A percentile compares a stretch with the other conserved stretches of the same genome.
phyloP scores from a whole-genome alignment of 1,284 basidiomycete genomes.

The Tylopilus sp. region DNA sequence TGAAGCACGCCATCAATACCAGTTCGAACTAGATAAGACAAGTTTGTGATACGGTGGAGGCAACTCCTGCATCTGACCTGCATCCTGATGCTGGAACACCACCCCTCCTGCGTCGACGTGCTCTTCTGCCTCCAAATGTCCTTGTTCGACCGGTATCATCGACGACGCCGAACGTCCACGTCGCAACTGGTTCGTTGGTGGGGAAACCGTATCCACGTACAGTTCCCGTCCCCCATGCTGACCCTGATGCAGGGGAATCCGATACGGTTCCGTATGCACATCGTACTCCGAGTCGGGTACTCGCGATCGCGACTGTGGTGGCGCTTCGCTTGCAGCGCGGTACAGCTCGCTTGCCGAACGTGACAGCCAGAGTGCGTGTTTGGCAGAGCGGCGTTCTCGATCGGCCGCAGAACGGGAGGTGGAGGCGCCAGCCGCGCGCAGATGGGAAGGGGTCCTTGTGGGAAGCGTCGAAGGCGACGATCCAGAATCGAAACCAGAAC shows the following conservation, averaged over 20 bases:
- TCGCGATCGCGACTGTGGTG: conserved; percentile 6
- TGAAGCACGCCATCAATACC: conserved; percentile 3
- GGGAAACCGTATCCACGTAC: neutral
- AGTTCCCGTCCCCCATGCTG: neutral
- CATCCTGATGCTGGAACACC: conserved; percentile 35
- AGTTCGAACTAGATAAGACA: conserved; percentile 5
- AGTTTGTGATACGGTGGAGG: conserved; percentile 40
- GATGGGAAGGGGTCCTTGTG: neutral
- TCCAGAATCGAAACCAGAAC: neutral
- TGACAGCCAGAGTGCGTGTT: conserved; percentile 26
- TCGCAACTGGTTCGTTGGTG: conserved; percentile 26
- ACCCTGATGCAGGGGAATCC: neutral
- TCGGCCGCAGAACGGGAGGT: conserved; percentile 4
- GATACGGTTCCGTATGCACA: neutral
- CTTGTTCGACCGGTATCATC: conserved; percentile 1
- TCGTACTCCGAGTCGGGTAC: neutral
- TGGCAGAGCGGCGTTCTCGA: conserved; percentile 18
- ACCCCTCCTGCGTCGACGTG: neutral
- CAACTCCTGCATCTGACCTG: conserved; percentile 28
- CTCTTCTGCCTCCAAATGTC: neutral
- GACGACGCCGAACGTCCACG: conserved; percentile 32
- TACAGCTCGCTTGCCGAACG: conserved; percentile 39
- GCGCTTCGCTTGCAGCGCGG: neutral
- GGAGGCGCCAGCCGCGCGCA: neutral
- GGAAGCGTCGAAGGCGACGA: conserved; percentile 1